Base-by-base conservation (phyloP, 805 yeast species). In the Ogataea ramenticola region DNA sequence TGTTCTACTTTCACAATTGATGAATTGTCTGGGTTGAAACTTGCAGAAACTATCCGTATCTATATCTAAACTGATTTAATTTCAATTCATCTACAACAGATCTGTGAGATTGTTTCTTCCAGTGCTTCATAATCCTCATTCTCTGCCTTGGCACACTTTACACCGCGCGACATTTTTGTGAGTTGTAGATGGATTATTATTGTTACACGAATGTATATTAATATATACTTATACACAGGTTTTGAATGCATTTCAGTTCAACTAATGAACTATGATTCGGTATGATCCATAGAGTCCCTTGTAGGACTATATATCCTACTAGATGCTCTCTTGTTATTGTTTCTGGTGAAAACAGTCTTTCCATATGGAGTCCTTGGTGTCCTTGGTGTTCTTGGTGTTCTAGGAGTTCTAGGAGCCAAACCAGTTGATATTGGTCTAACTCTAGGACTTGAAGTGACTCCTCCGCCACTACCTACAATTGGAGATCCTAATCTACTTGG, bases 381-480 rank as follows among this genome's bases (percentile, higher is more conserved):
- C 17, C 58, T 40, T 15, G 57, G 54, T 10, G 55, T 50, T 14
- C 50, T 41, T 8, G 65, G 62, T 5, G 59, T 51, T 17, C 59
- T 38, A 11, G 60, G 61, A 16, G 57, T 47, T n/a, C 56, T 45
- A 29, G 57, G 57, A 2, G 58, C 43, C 15, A 54, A 40, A 22
- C 37, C 42, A 26, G 24, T 11, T 4, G 43, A 41, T 14, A 34
- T 27, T 3, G 43, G 39, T 29, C 43, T 27, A 9, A 41, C 26
- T 11, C 22, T 34, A 7, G 64, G 61, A 20, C 58, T 49, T 17
- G 56, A 48, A 12, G 52, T 47, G 33, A 50, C 55, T 4, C 42
- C 44, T 20, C 41, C 47, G 33, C 50, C 55, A 6, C 42, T 43
- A 17, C 41, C 47, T 20, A 49, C 49, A 38, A 44, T 42, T 11